phyloP scores from a whole-genome alignment of 176 grass and related monocot species.

The Pontederia crassipes region DNA sequence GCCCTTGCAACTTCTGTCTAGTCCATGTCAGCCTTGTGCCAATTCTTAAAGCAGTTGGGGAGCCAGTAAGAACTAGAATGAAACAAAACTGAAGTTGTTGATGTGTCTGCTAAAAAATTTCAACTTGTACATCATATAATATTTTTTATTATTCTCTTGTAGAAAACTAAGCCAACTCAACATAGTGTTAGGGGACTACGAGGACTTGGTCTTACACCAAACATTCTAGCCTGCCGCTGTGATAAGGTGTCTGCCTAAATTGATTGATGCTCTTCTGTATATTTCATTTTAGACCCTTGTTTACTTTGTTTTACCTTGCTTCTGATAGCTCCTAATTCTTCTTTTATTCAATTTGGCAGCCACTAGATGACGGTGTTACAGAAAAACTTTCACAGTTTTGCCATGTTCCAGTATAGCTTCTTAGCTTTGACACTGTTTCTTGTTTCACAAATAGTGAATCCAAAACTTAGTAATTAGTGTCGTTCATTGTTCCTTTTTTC shows the following conservation, averaged over 20 bases:
- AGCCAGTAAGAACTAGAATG: conserved; percentile 19
- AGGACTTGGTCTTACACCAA: conserved; percentile 82
- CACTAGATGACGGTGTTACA: conserved; percentile 65
- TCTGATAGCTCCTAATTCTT: conserved; percentile 17
- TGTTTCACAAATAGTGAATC: not conserved
- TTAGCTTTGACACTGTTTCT: not conserved
- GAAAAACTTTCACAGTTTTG: conserved; percentile 92
- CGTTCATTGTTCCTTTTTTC: conserved; percentile 18
- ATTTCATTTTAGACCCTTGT: not conserved
- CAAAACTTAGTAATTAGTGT: conserved; percentile 17
- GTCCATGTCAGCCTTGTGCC: conserved; percentile 46
- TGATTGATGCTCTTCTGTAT: conserved; percentile 9
- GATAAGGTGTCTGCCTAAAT: conserved; percentile 42
- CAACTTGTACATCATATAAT: not conserved
- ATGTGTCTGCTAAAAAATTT: not conserved
- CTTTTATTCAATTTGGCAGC: conserved; percentile 33
- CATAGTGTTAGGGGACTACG: conserved; percentile 81
- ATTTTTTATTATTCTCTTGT: conserved; percentile 15
- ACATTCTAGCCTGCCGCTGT: conserved; percentile 84
- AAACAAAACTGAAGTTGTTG: too few species aligned
- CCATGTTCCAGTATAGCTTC: conserved; percentile 65
- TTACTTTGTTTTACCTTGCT: conserved; percentile 6
- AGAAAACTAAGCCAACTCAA: conserved; percentile 99
- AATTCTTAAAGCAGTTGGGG: conserved; percentile 40
- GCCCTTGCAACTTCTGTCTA: conserved; percentile 33